Percentiles rank a stretch among this genome's conserved stretches.
These are phyloP conservation scores for Hypoxylon sp. DNA, from an alignment of 2,329 filamentous ascomycete genomes.

Conservation along the genomic window DNA sequence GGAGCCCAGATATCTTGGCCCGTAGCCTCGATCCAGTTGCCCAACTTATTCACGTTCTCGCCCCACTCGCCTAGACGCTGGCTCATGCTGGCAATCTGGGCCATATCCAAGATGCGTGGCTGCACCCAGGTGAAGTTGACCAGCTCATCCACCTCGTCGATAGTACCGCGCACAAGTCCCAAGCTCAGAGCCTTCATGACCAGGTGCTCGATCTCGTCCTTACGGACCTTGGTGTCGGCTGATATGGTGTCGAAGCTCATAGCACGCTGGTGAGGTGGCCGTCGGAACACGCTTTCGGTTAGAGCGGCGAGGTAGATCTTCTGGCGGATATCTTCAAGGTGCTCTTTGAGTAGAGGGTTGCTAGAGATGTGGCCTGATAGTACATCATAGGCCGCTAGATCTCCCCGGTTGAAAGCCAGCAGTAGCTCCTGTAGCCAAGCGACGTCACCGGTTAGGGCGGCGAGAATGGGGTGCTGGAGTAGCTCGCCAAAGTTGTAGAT, in stretches of 20 bases:
- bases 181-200: slow-evolving; percentile 99
- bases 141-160: slow-evolving; percentile 95
- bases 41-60: slow-evolving; percentile 92
- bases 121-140: slow-evolving; percentile 99
- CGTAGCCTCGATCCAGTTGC: slow-evolving; percentile 95
- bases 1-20: slow-evolving; percentile 97
- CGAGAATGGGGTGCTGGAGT: slow-evolving; percentile 95
- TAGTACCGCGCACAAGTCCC: slow-evolving; percentile 89
- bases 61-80: slow-evolving; percentile 93
- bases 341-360: slow-evolving; percentile 82
- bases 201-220: slow-evolving; percentile 95
- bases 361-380: slow-evolving; percentile 85
- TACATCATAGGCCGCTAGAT: slow-evolving; percentile 87
- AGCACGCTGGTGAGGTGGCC: slow-evolving; percentile 93
- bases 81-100: slow-evolving; percentile 94
- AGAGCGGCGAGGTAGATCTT: slow-evolving; percentile 98
- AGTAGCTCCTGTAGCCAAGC: slow-evolving; percentile 95
- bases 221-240: slow-evolving; percentile 90
- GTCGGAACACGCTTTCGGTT: slow-evolving; percentile 95
- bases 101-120: slow-evolving; percentile 96
- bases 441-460: slow-evolving; percentile 83
- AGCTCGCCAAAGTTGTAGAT: slow-evolving; percentile 99
- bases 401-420: slow-evolving; percentile 97
- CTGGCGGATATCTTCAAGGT: slow-evolving; percentile 89
- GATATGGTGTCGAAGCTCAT: slow-evolving; percentile 93